Conservation (phyloP, 2,329 filamentous ascomycete species). For the Microdochium nivale region DNA sequence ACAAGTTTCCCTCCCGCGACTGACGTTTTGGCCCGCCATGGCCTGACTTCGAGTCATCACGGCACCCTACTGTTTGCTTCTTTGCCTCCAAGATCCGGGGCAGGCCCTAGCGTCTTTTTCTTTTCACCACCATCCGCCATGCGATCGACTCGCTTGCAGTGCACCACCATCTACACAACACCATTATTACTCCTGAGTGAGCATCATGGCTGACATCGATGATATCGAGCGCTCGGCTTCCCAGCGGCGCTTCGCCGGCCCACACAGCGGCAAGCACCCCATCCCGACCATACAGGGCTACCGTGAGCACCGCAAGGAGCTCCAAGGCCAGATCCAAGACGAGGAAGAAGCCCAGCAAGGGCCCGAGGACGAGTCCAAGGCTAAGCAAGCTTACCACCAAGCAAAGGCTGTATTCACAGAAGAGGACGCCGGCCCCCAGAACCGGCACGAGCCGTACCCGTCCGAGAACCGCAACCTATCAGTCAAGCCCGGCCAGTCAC, state of each 20-base stretch:
- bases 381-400: conserved; percentile 24
- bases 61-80: too few relatives aligned
- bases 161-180: too few relatives aligned
- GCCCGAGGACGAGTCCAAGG: conserved; percentile 23
- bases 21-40: too few relatives aligned
- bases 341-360: conserved; percentile 22
- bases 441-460: conserved; percentile 25
- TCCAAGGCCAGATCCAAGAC: conserved; percentile 29
- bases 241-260: background rate
- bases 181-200: too few relatives aligned
- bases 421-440: conserved; percentile 17
- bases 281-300: conserved; percentile 42
- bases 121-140: too few relatives aligned
- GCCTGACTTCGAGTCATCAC: too few relatives aligned
- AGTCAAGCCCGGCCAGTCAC: conserved; percentile 1
- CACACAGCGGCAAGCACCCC: conserved; percentile 24
- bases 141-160: too few relatives aligned
- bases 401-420: conserved; percentile 26
- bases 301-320: conserved; percentile 33
- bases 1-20: too few relatives aligned
- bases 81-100: too few relatives aligned
- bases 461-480: conserved; percentile 23
- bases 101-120: too few relatives aligned
- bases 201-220: background rate
- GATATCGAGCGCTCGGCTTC: background rate